Base-by-base conservation (phyloP, 2,329 filamentous ascomycete species). In the Thyridium curvatum region DNA sequence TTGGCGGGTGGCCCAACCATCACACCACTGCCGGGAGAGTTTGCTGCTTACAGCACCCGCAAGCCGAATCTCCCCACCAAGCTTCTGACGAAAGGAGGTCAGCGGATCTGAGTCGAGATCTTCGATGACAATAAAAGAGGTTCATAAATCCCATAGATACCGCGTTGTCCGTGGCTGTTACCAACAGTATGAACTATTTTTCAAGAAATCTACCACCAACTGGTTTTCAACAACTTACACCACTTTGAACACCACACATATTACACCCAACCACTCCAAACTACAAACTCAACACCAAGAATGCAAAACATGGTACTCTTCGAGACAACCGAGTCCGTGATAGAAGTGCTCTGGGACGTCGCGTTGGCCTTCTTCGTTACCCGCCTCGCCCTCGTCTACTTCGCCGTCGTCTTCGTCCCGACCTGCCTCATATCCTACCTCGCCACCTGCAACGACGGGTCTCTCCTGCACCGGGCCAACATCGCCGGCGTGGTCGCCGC, bases 321-420 rank as follows among this genome's bases (percentile, higher is more conserved):
- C 39, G 48, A 58, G 32, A 58, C 58, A 6, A 53, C 51, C 15
- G 52, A 59, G 39, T 54, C 56, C 6, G 53, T 61, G 28, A 53
- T 64, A 37, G 57, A 62, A 30, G 37, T 63, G 36, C 51, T 64
- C 39, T 64, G 60, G 59, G 56, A 63, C 46, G 45, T 63, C 14
- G 54, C 58, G 31, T 50, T 65, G 12, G 51, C 53, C 29, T 51
- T 60, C 40, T 62, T 61, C 49, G 47, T 60, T 46, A 30, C 59
- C 36, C 50, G 55, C 37, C 48, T 59, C 32, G 53, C 53, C 18
- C 46, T 56, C 34, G 41, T 51, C 36, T 61, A 64, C 41, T 54
- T 58, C 37, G 13, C 43, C 18, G 48, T 54, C 4, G 44, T 48
- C 18, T 31, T 41, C n/a, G 14, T 49, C 16, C 38, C 53, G 10